Conservation (phyloP, 208 protist species). For the Leishmania tarentolae region DNA sequence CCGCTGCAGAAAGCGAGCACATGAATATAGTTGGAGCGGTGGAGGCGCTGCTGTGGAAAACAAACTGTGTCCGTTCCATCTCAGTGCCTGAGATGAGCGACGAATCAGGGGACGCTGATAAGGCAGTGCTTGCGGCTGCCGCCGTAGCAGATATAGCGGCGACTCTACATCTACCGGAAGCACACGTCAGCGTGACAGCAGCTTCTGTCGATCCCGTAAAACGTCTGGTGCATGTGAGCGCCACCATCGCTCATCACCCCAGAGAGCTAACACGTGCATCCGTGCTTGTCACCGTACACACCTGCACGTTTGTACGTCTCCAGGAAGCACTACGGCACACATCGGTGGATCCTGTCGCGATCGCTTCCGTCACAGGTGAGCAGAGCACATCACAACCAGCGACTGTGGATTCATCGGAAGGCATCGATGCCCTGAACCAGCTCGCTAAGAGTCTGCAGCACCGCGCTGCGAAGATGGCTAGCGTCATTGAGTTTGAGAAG, state of each 20-base stretch:
- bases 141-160: not conserved
- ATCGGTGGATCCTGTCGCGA: not conserved
- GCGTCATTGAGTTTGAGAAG: not conserved
- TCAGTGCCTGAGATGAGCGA: slow-evolving; percentile 4
- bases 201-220: not conserved
- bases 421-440: not conserved
- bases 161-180: not conserved
- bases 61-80: not conserved
- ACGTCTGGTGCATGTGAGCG: not conserved
- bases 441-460: not conserved
- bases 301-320: not conserved
- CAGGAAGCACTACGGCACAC: not conserved
- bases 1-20: not conserved
- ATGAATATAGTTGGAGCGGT: not conserved
- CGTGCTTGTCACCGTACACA: not conserved
- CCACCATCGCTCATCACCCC: not conserved
- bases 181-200: not conserved
- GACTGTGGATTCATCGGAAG: not conserved
- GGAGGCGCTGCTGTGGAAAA: not conserved
- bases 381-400: not conserved
- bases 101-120: not conserved
- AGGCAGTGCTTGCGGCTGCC: not conserved
- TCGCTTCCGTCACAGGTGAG: not conserved
- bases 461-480: not conserved
- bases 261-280: not conserved